Conservation (phyloP, 73 alveolate genomes). For the Breviolum minutum region DNA sequence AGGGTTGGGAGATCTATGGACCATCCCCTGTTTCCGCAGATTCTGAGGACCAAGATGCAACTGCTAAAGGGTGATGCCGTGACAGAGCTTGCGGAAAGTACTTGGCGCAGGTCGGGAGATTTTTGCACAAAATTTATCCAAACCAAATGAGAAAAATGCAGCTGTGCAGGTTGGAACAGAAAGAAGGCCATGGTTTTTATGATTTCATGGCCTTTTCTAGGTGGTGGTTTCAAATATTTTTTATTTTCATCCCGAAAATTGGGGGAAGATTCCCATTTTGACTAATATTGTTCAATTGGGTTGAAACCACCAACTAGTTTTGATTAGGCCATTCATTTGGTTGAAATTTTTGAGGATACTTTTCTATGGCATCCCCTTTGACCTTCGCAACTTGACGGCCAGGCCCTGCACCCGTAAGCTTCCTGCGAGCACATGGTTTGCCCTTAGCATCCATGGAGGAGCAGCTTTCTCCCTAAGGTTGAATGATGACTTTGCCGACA, state of each 20-base stretch:
- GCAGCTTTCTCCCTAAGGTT: background rate
- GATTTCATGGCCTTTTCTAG: background rate
- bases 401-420: slow-evolving; percentile 63
- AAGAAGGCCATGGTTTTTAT: background rate
- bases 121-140: background rate
- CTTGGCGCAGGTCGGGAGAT: background rate
- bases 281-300: background rate
- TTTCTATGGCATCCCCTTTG: background rate
- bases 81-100: background rate
- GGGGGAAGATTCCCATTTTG: background rate
- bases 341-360: background rate
- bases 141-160: background rate
- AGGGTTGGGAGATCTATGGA: background rate
- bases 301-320: no score
- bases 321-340: background rate
- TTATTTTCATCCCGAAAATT: background rate
- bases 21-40: background rate
- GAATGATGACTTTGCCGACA: background rate
- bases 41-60: background rate
- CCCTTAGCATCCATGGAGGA: slow-evolving; percentile 58
- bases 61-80: background rate
- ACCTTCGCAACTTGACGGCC: background rate
- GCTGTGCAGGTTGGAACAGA: background rate
- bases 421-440: slow-evolving; percentile 58
- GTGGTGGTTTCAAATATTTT: no score